Evolutionary conservation across 768 basidiomycete genomes (phyloP).

Genomic region (Hydnomerulius pinastri): DNA sequence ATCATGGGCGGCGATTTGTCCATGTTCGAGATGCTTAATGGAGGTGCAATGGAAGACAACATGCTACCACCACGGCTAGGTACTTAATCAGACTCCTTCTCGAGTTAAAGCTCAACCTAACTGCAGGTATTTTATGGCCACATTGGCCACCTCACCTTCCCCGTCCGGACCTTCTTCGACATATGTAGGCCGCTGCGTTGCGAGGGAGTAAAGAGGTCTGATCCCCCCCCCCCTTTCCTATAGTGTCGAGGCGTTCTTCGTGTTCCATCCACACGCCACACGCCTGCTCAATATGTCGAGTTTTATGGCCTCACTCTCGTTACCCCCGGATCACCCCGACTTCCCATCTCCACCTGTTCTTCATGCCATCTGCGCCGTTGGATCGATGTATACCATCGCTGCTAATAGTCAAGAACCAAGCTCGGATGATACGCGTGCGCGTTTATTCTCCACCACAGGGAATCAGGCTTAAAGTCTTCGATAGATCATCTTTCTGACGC

Average conservation of each 20-base stretch:
- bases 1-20: background rate
- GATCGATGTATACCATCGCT: conserved; percentile 74
- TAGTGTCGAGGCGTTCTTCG: conserved; percentile 80
- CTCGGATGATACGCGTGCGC: conserved; percentile 41
- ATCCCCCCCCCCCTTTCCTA: background rate
- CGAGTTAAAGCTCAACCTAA: conserved; percentile 1
- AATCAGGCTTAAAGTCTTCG: conserved; percentile 9
- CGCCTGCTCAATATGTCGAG: conserved; percentile 68
- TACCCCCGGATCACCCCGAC: conserved; percentile 67
- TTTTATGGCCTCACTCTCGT: conserved; percentile 63
- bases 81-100: background rate
- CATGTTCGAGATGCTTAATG: background rate
- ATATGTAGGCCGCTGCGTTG: conserved; percentile 51
- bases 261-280: conserved; percentile 71
- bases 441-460: conserved; percentile 49
- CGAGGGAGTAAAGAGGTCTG: background rate
- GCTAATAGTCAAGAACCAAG: conserved; percentile 35
- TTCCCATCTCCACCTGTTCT: conserved; percentile 74
- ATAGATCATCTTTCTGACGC: conserved; percentile 47
- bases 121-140: conserved; percentile 25
- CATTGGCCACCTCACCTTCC: conserved; percentile 67
- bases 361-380: conserved; percentile 86
- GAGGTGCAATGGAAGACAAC: background rate
- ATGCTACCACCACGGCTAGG: conserved; percentile 4
- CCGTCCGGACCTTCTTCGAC: conserved; percentile 58